These are phyloP conservation scores for Neurospora africana DNA, from an alignment of 495 filamentous ascomycete species.

Conservation along the genomic window DNA sequence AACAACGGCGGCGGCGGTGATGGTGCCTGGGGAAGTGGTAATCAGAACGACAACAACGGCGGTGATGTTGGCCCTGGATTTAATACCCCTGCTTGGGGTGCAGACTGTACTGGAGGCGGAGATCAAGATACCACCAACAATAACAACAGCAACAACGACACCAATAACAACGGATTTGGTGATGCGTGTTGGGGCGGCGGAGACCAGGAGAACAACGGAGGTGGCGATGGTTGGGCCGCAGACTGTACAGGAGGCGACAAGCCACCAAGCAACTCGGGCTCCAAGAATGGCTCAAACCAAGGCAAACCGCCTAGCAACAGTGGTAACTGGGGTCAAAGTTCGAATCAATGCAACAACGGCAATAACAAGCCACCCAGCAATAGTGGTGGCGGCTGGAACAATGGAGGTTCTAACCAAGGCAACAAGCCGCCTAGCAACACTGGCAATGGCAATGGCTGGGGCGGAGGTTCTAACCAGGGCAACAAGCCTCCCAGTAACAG, in stretches of 20 bases:
- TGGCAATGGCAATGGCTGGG: neutral
- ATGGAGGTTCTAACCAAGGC: neutral
- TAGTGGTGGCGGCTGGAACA: neutral
- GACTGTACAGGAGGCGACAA: neutral
- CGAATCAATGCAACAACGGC: neutral
- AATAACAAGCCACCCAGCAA: neutral
- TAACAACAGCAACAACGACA: neutral
- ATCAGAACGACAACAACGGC: neutral
- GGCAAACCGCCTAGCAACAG: neutral
- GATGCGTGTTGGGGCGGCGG: neutral
- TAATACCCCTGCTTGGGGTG: neutral
- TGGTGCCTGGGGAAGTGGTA: neutral
- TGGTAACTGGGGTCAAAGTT: neutral
- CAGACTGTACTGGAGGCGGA: neutral
- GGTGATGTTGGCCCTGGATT: neutral
- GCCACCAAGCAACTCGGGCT: neutral
- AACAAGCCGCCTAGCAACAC: neutral
- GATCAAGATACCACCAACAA: neutral
- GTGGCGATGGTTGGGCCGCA: neutral
- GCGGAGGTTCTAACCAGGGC: neutral
- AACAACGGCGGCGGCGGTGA: neutral
- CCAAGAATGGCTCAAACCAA: neutral
- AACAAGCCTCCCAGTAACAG: neutral
- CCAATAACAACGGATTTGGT: neutral
- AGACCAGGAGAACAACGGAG: neutral